phyloP scores from a whole-genome alignment of 2,329 filamentous ascomycete species.

The Colletotrichum plurivorum region DNA sequence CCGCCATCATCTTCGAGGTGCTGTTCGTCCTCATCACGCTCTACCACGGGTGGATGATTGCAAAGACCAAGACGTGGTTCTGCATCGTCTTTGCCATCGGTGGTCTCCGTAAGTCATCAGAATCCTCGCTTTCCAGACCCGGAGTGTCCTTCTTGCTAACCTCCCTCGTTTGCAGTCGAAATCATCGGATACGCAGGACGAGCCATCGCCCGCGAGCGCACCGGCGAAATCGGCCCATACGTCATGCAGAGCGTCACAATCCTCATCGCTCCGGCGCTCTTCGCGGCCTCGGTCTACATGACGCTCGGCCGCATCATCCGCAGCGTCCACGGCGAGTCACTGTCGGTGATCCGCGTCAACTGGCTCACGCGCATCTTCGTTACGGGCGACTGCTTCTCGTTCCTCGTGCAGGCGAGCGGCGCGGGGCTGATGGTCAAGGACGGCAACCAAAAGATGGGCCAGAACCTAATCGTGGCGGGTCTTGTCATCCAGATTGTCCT shows the following conservation, averaged over 20 bases:
- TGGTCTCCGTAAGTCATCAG: constrained; percentile 58
- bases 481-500: constrained; percentile 70
- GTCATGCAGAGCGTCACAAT: constrained; percentile 59
- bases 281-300: constrained; percentile 67
- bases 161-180: constrained; percentile 55
- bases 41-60: constrained; percentile 58
- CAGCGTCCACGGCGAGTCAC: constrained; percentile 52
- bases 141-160: not conserved
- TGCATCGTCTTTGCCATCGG: constrained; percentile 64
- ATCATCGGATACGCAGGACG: constrained; percentile 57
- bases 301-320: constrained; percentile 60
- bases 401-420: constrained; percentile 64
- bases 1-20: constrained; percentile 58
- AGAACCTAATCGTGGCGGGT: constrained; percentile 69
- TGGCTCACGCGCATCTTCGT: constrained; percentile 71
- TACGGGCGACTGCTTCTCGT: constrained; percentile 65
- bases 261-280: constrained; percentile 62
- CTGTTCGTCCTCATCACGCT: constrained; percentile 57
- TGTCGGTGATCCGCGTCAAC: constrained; percentile 49
- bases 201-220: constrained; percentile 47
- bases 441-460: constrained; percentile 52
- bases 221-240: constrained; percentile 52
- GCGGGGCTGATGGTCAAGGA: constrained; percentile 51
- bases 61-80: constrained; percentile 63
- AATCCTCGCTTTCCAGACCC: not conserved